Conservation (phyloP, 2,329 filamentous ascomycete genomes). For the Colletotrichum acutatum region DNA sequence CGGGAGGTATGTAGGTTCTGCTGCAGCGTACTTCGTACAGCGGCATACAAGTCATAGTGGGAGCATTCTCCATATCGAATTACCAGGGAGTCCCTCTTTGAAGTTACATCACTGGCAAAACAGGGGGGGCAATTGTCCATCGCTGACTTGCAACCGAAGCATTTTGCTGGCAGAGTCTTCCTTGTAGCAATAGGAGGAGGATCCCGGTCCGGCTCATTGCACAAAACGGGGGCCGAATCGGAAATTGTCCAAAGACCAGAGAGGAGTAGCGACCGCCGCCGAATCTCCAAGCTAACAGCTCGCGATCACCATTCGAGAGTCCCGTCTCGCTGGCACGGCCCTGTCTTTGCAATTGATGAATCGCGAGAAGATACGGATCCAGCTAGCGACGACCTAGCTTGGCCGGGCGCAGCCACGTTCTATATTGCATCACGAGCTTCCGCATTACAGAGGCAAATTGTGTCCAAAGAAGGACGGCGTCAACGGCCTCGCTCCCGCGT, state of each 20-base stretch:
- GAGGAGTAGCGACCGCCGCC: conserved; percentile 4
- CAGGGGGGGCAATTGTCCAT: conserved; percentile 12
- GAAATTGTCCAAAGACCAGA: conserved; percentile 21
- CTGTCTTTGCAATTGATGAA: background rate
- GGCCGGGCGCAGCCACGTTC: background rate
- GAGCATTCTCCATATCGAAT: background rate
- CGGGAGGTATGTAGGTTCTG: background rate
- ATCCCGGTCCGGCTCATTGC: conserved; percentile 13
- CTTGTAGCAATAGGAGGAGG: background rate
- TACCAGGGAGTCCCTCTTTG: conserved; percentile 10
- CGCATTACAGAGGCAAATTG: conserved; percentile 8
- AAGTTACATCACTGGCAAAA: conserved; percentile 11
- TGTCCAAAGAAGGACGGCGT: conserved; percentile 16
- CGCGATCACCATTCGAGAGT: background rate
- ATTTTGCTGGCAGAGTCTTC: conserved; percentile 4
- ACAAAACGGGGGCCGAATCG: conserved; percentile 22
- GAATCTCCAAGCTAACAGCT: conserved; percentile 2
- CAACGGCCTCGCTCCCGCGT: background rate
- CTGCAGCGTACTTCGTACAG: too few relatives aligned
- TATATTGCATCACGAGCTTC: background rate
- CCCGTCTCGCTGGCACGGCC: background rate
- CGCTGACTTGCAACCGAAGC: conserved; percentile 2
- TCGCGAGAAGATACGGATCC: background rate
- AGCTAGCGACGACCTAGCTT: background rate
- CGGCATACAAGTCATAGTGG: conserved; percentile 1